Evolutionary conservation across 306 rosid genomes (phyloP).

Genomic region (Crotalaria pallida): DNA sequence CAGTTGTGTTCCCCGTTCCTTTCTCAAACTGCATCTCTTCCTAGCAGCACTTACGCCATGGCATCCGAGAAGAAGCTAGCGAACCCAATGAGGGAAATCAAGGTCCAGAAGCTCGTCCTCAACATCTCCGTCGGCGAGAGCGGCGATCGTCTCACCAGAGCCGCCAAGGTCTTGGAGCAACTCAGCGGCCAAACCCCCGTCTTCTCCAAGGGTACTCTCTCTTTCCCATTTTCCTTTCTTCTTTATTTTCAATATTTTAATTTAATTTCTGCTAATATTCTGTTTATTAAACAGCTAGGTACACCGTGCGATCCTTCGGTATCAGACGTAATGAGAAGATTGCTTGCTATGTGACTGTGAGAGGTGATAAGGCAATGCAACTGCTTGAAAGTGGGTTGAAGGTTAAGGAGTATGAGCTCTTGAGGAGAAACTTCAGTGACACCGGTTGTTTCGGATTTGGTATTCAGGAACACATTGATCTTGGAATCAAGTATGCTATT

Average conservation of each 20-base stretch:
- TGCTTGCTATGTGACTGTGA: slow-evolving; percentile 71
- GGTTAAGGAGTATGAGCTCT: slow-evolving; percentile 63
- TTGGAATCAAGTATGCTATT: slow-evolving; percentile 69
- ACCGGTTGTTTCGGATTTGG: slow-evolving; percentile 74
- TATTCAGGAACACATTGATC: slow-evolving; percentile 66
- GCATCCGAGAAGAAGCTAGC: slow-evolving; percentile 56
- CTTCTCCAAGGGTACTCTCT: slow-evolving; percentile 33
- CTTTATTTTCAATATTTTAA: not conserved
- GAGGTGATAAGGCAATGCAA: slow-evolving; percentile 76
- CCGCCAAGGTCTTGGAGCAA: slow-evolving; percentile 64
- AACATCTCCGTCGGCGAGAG: slow-evolving; percentile 67
- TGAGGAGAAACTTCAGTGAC: slow-evolving; percentile 69
- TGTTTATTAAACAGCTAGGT: slow-evolving; percentile 41
- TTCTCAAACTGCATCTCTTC: too few relatives aligned
- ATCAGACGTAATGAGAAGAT: slow-evolving; percentile 76
- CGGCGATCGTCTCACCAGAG: slow-evolving; percentile 68
- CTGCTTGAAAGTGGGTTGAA: slow-evolving; percentile 73
- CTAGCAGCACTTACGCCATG: too few relatives aligned
- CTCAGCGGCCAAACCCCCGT: slow-evolving; percentile 64
- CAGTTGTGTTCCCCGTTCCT: too few relatives aligned
- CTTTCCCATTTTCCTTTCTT: too few relatives aligned
- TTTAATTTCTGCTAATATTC: not conserved
- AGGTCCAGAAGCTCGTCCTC: slow-evolving; percentile 61
- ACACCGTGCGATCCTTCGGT: slow-evolving; percentile 69
- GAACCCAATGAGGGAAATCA: slow-evolving; percentile 66